Percentiles rank a stretch among this genome's conserved stretches.
Evolutionary conservation across 192 early-diverging fungal genomes (phyloP).

Genomic region (Coemansia sp.): DNA sequence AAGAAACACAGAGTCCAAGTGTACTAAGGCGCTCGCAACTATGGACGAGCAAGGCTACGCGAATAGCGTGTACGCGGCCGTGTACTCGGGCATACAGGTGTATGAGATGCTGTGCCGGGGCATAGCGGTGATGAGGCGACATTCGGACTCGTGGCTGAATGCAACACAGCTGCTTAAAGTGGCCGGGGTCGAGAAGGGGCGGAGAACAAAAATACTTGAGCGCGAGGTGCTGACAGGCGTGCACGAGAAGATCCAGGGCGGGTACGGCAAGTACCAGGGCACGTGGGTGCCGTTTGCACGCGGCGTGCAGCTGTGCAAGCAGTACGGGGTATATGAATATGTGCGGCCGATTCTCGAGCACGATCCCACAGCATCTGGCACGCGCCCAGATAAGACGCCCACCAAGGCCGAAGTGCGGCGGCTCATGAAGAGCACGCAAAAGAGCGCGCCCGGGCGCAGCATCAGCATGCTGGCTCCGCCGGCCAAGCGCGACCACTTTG

Average conservation of each 20-base stretch:
- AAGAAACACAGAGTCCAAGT: too few species aligned
- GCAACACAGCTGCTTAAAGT: slow-evolving; percentile 99
- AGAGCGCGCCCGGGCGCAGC: slow-evolving; percentile 2
- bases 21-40: too few species aligned
- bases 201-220: slow-evolving; percentile 91
- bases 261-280: slow-evolving; percentile 98
- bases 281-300: slow-evolving; percentile 85
- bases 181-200: slow-evolving; percentile 89
- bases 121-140: slow-evolving; percentile 75
- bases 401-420: slow-evolving; percentile 54
- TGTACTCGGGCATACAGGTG: slow-evolving; percentile 93
- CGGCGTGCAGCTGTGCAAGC: slow-evolving; percentile 75
- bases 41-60: slow-evolving; percentile 21
- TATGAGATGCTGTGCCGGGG: slow-evolving; percentile 88
- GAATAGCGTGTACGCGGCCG: slow-evolving; percentile 72
- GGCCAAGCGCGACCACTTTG: slow-evolving; percentile 13
- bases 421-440: slow-evolving; percentile 30
- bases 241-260: slow-evolving; percentile 97
- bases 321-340: slow-evolving; percentile 73
- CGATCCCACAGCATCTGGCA: slow-evolving; percentile 58
- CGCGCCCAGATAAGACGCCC: slow-evolving; percentile 53
- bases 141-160: slow-evolving; percentile 89
- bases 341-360: slow-evolving; percentile 83
- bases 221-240: slow-evolving; percentile 81
- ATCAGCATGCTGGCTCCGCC: not conserved